Percentiles rank a stretch among this genome's conserved stretches.
phyloP scores from a whole-genome alignment of 2,329 filamentous ascomycete genomes.

The Aspergillus phoenicis region DNA sequence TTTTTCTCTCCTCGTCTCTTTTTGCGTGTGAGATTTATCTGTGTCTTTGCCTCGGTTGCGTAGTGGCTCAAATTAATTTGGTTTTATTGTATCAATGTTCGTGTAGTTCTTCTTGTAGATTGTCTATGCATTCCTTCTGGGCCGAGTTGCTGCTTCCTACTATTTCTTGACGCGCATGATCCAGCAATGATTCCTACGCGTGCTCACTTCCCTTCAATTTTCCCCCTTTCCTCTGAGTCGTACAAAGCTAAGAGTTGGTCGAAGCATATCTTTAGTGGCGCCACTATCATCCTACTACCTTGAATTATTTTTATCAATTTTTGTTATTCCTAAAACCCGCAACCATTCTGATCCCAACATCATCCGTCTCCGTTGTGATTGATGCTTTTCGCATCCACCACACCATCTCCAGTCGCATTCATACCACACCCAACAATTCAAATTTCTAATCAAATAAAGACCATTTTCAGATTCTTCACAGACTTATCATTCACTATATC shows the following conservation, averaged over 20 bases:
- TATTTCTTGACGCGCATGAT: constrained; percentile 15
- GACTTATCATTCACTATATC: background rate
- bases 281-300: background rate
- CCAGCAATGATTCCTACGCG: constrained; percentile 11
- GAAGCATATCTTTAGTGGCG: background rate
- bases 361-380: background rate
- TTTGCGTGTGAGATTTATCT: background rate
- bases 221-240: background rate
- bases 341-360: background rate
- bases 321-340: background rate
- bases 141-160: constrained; percentile 16
- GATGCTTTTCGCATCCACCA: constrained; percentile 4
- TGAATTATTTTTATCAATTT: background rate
- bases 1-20: constrained; percentile 3
- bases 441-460: too few relatives aligned
- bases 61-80: constrained; percentile 12
- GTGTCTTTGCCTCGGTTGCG: constrained; percentile 13
- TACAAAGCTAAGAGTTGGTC: background rate
- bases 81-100: constrained; percentile 4
- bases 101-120: constrained; percentile 1
- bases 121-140: constrained; percentile 7
- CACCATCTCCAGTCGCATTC: background rate
- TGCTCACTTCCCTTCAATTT: constrained; percentile 4
- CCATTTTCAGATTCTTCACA: background rate
- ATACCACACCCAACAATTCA: background rate